phyloP scores from a whole-genome alignment of 331 rosid species.

The Rhamnella rubrinervis region DNA sequence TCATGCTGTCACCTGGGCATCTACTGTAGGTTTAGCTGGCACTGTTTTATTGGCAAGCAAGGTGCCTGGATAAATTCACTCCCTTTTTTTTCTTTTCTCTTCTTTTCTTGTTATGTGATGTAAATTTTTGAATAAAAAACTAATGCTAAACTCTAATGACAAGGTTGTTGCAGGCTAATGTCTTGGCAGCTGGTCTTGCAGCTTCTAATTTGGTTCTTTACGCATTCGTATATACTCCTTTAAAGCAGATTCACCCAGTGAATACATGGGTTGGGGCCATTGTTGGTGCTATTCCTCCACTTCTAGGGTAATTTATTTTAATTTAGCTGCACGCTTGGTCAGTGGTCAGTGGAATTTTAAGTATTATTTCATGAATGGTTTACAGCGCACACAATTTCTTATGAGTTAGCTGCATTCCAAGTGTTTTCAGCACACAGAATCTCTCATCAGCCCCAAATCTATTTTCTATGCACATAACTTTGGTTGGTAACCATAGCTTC shows the following conservation, averaged over 20 bases:
- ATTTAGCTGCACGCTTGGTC: background rate
- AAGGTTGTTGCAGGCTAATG: constrained; percentile 93
- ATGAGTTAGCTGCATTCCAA: too few species aligned
- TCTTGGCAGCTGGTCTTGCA: constrained; percentile 95
- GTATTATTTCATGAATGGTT: background rate
- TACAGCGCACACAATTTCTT: background rate
- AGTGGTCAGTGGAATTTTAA: background rate
- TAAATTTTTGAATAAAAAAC: constrained; percentile 17
- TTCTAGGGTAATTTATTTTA: constrained; percentile 66
- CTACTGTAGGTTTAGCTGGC: constrained; percentile 72
- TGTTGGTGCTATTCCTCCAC: constrained; percentile 98
- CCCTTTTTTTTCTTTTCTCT: constrained; percentile 10
- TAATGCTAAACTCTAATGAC: constrained; percentile 58
- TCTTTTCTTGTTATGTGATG: constrained; percentile 13
- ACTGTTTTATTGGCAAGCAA: constrained; percentile 70
- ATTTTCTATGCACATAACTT: too few species aligned
- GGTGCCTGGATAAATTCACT: constrained; percentile 47
- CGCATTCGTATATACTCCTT: constrained; percentile 86
- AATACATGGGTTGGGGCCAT: constrained; percentile 99
- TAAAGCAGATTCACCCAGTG: constrained; percentile 94
- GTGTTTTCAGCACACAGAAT: too few species aligned
- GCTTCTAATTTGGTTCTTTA: constrained; percentile 84
- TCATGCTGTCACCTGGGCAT: constrained; percentile 82
- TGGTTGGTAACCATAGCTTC: too few species aligned
- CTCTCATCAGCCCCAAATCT: too few species aligned